These are phyloP conservation scores for Ophidiomyces ophidiicola DNA, from an alignment of 2,329 filamentous ascomycete genomes.

Conservation along the genomic window DNA sequence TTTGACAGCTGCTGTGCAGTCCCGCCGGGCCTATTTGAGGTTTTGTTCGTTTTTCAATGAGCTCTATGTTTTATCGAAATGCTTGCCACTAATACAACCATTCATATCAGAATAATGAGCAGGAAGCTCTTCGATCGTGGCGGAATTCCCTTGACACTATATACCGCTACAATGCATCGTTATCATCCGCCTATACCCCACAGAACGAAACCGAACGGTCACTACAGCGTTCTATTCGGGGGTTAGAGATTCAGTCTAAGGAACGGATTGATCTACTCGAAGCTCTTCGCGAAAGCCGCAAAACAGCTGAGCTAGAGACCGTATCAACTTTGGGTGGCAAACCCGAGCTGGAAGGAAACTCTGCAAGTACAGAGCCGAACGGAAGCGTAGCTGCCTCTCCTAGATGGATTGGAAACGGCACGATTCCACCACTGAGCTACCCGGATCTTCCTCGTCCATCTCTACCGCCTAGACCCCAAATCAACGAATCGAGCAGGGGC, in stretches of 20 bases:
- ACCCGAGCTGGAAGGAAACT: conserved; percentile 16
- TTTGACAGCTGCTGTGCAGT: too few species aligned
- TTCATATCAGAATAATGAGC: conserved; percentile 62
- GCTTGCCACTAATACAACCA: not conserved
- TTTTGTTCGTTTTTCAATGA: too few species aligned
- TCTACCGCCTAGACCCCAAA: conserved; percentile 32
- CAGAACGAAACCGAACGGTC: conserved; percentile 73
- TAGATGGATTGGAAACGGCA: conserved; percentile 67
- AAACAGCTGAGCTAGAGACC: conserved; percentile 38
- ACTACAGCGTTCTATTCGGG: conserved; percentile 64
- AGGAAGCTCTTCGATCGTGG: conserved; percentile 85
- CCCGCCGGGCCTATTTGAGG: too few species aligned
- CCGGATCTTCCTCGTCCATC: conserved; percentile 61
- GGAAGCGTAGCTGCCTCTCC: conserved; percentile 16
- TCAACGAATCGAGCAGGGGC: not conserved
- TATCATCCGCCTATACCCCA: conserved; percentile 56
- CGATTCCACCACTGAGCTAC: conserved; percentile 68
- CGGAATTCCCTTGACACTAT: conserved; percentile 78
- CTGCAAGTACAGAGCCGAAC: conserved; percentile 17
- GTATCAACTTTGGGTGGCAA: conserved; percentile 16
- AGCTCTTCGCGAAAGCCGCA: conserved; percentile 56
- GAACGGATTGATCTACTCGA: conserved; percentile 83
- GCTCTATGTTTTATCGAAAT: too few species aligned
- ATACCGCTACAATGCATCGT: conserved; percentile 66
- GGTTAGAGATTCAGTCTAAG: conserved; percentile 83